These are phyloP conservation scores for fission yeast (Schizosaccharomyces pombe) DNA, from an alignment of 805 yeast genomes.

Conservation along the genomic window DNA sequence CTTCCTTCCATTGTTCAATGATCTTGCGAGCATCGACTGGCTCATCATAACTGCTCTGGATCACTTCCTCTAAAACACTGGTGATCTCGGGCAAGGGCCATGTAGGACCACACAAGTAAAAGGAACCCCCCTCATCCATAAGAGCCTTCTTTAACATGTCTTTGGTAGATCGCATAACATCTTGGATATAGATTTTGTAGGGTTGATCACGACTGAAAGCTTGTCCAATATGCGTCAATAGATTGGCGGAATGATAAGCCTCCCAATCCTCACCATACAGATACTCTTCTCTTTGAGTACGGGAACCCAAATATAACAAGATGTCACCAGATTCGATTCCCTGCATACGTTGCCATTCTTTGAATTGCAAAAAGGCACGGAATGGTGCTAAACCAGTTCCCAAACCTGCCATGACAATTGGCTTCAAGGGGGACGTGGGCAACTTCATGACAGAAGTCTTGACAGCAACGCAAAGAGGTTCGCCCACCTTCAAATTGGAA, in stretches of 20 bases:
- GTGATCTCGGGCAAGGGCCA: slow-evolving; percentile 98
- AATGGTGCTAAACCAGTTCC: slow-evolving; percentile 97
- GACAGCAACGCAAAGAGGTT: slow-evolving; percentile 76
- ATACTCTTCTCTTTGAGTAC: slow-evolving; percentile 88
- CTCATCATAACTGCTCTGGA: slow-evolving; percentile 39
- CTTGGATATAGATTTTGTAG: slow-evolving; percentile 83
- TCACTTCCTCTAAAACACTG: slow-evolving; percentile 64
- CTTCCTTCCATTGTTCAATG: slow-evolving; percentile 83
- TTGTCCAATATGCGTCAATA: slow-evolving; percentile 85
- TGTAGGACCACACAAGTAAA: slow-evolving; percentile 94
- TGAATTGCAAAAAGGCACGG: slow-evolving; percentile 91
- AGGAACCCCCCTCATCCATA: slow-evolving; percentile 56
- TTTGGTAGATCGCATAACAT: slow-evolving; percentile 59
- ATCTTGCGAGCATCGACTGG: slow-evolving; percentile 49
- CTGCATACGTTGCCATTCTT: slow-evolving; percentile 74
- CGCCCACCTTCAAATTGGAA: slow-evolving; percentile 54
- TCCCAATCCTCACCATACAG: slow-evolving; percentile 86
- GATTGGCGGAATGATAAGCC: slow-evolving; percentile 77
- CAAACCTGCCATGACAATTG: slow-evolving; percentile 87
- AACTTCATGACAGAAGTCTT: slow-evolving; percentile 94
- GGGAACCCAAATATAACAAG: slow-evolving; percentile 71
- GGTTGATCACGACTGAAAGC: slow-evolving; percentile 96
- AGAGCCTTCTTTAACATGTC: slow-evolving; percentile 56
- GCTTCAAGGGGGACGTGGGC: slow-evolving; percentile 68
- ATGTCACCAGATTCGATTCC: slow-evolving; percentile 77